Percentiles rank a stretch among this genome's conserved stretches.
Conservation (phyloP, 1,284 basidiomycete species). For the Cutaneotrichosporon sp. region DNA sequence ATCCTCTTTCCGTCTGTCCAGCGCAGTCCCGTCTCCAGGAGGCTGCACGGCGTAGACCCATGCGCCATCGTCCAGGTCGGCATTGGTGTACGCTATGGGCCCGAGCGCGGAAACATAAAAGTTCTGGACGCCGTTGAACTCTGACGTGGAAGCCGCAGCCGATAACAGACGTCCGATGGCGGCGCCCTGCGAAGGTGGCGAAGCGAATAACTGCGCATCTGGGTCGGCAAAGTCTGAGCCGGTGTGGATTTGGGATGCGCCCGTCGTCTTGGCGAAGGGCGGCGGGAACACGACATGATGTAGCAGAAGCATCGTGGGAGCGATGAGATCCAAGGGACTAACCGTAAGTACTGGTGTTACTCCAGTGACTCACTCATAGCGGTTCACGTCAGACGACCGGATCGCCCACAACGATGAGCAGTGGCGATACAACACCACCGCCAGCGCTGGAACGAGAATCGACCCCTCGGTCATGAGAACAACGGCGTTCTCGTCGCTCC, state of each 20-base stretch:
- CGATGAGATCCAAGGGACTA: slow-evolving; percentile 37
- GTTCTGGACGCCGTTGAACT: slow-evolving; percentile 69
- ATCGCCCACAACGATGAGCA: slow-evolving; percentile 38
- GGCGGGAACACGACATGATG: slow-evolving; percentile 48
- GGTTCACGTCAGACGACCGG: slow-evolving; percentile 8
- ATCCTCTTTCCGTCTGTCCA: slow-evolving; percentile 1
- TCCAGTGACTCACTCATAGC: slow-evolving; percentile 12
- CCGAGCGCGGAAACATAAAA: slow-evolving; percentile 74
- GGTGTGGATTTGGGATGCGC: background rate
- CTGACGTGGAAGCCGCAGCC: slow-evolving; percentile 28
- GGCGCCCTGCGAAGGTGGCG: slow-evolving; percentile 32
- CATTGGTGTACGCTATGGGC: slow-evolving; percentile 67
- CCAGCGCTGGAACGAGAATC: slow-evolving; percentile 36
- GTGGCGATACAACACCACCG: slow-evolving; percentile 37
- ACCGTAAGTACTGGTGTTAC: background rate
- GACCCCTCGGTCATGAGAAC: slow-evolving; percentile 39
- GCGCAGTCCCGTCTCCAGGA: slow-evolving; percentile 4
- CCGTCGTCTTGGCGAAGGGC: slow-evolving; percentile 14
- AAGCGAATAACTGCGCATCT: slow-evolving; percentile 12
- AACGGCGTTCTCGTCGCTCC: slow-evolving; percentile 37
- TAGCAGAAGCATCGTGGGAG: slow-evolving; percentile 34
- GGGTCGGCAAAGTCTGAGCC: slow-evolving; percentile 3
- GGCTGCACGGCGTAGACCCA: slow-evolving; percentile 6
- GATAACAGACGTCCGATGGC: slow-evolving; percentile 33
- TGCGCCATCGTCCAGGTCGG: slow-evolving; percentile 47